Conservation (phyloP, 192 early-diverging fungal genomes). For the Obelidium mucronatum region DNA sequence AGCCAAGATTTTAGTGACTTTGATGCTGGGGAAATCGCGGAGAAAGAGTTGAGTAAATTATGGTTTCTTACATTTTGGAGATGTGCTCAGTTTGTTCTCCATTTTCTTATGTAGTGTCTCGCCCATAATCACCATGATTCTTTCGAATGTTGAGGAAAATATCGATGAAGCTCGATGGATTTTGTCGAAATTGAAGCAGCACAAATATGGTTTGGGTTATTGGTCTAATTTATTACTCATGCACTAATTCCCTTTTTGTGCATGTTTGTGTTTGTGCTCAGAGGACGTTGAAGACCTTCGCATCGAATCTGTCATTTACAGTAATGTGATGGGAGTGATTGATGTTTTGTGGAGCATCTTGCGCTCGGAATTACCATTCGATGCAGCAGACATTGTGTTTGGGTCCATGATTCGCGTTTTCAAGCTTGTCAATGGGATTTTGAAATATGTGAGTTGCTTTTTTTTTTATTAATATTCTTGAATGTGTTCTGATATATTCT, state of each 20-base stretch:
- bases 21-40: background rate
- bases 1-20: background rate
- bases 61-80: background rate
- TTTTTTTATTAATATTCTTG: too few relatives aligned
- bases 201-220: background rate
- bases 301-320: slow-evolving; percentile 12
- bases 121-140: background rate
- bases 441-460: slow-evolving; percentile 23
- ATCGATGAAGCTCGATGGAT: slow-evolving; percentile 23
- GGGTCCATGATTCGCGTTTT: slow-evolving; percentile 3
- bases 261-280: too few relatives aligned
- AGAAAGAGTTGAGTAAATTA: slow-evolving; percentile 20
- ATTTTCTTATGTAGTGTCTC: too few relatives aligned
- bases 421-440: slow-evolving; percentile 20
- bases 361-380: slow-evolving; percentile 8
- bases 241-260: too few relatives aligned
- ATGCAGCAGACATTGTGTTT: slow-evolving; percentile 14
- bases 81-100: too few relatives aligned
- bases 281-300: slow-evolving; percentile 1
- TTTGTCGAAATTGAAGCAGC: slow-evolving; percentile 8
- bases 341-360: slow-evolving; percentile 11
- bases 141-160: background rate
- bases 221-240: too few relatives aligned
- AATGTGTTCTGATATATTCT: too few relatives aligned
- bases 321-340: background rate